These are phyloP conservation scores for Dioscorea alata DNA, from an alignment of 106 monocot genomes.

Conservation along the genomic window DNA sequence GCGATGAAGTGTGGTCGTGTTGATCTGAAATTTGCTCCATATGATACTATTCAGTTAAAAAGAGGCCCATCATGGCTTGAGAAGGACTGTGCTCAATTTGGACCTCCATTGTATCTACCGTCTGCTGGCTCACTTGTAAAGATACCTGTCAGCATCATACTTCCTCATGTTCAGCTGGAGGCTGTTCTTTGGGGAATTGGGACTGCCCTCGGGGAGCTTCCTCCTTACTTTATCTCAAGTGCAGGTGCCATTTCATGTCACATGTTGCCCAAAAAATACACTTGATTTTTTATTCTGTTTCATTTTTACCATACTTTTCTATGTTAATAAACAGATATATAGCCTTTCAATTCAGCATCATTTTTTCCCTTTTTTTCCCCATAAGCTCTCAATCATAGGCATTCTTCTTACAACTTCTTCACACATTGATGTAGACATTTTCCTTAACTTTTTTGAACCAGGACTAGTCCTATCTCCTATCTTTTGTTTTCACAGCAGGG, in stretches of 20 bases:
- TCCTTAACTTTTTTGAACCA: no score
- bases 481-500: no score
- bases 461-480: no score
- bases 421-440: no score
- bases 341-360: no score
- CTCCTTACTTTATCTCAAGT: conserved; percentile 96
- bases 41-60: conserved; percentile 89
- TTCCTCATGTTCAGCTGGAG: conserved; percentile 82
- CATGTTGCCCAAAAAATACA: neutral
- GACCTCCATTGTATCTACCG: conserved; percentile 56
- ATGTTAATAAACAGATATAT: no score
- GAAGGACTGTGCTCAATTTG: conserved; percentile 78
- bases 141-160: conserved; percentile 73
- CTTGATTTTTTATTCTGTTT: no score
- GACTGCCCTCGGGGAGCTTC: conserved; percentile 97
- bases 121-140: conserved; percentile 43
- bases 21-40: conserved; percentile 87
- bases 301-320: no score
- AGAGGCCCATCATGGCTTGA: conserved; percentile 85
- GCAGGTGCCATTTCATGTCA: conserved; percentile 46
- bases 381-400: no score
- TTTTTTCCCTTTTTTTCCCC: no score
- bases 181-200: conserved; percentile 95
- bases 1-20: conserved; percentile 74
- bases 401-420: no score